Evolutionary conservation across 2,329 filamentous ascomycete species (phyloP).

Genomic region (Plectosphaerella sp.): DNA sequence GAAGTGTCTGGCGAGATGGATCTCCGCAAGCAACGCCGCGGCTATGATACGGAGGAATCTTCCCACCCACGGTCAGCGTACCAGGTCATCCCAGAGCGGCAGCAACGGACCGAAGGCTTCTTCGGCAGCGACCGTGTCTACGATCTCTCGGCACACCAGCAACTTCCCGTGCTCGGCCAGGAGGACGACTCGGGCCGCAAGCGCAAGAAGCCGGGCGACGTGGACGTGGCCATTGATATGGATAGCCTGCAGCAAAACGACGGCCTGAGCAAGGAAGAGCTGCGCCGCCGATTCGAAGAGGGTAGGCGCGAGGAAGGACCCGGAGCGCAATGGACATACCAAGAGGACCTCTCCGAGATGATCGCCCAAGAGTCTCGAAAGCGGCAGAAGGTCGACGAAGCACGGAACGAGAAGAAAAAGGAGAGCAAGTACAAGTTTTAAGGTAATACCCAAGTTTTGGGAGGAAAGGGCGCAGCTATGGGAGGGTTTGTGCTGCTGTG

Average conservation of each 20-base stretch:
- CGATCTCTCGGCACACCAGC: slow-evolving; percentile 61
- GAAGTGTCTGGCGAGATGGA: slow-evolving; percentile 85
- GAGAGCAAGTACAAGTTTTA: slow-evolving; percentile 48
- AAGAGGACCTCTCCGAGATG: slow-evolving; percentile 93
- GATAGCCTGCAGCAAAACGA: slow-evolving; percentile 73
- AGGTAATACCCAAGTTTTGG: not conserved
- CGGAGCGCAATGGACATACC: slow-evolving; percentile 66
- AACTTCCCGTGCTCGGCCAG: slow-evolving; percentile 70
- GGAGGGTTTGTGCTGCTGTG: not conserved
- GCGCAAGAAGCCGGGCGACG: slow-evolving; percentile 92
- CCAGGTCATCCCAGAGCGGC: slow-evolving; percentile 83
- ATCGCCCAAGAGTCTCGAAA: slow-evolving; percentile 92
- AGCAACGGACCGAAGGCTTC: slow-evolving; percentile 83
- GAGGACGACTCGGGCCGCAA: slow-evolving; percentile 72
- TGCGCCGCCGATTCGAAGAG: slow-evolving; percentile 76
- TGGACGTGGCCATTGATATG: slow-evolving; percentile 87
- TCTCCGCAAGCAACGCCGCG: slow-evolving; percentile 79
- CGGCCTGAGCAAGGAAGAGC: slow-evolving; percentile 78
- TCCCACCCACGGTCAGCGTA: slow-evolving; percentile 75
- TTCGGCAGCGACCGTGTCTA: slow-evolving; percentile 94
- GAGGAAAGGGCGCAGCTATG: not conserved
- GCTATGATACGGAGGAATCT: slow-evolving; percentile 81
- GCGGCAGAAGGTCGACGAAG: slow-evolving; percentile 81
- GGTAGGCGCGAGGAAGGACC: slow-evolving; percentile 60
- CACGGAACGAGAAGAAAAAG: slow-evolving; percentile 64